Conservation (phyloP, 2,329 filamentous ascomycete species). For the Claviceps cyperi region DNA sequence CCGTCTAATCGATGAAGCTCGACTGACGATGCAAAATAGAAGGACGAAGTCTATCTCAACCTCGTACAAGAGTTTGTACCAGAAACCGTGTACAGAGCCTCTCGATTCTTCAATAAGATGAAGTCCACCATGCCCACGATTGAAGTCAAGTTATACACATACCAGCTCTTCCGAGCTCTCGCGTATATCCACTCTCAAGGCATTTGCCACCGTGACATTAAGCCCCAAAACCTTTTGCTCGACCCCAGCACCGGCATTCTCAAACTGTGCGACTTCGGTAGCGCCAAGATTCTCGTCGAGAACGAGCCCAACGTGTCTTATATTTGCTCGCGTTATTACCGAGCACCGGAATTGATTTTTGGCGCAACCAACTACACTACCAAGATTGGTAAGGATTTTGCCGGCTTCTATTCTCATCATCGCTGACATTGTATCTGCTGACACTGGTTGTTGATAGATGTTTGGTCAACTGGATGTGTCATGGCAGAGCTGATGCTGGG, state of each 20-base stretch:
- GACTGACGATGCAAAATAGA: slow-evolving; percentile 32
- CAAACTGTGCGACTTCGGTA: slow-evolving; percentile 97
- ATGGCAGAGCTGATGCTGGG: slow-evolving; percentile 99
- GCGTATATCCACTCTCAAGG: slow-evolving; percentile 99
- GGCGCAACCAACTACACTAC: slow-evolving; percentile 98
- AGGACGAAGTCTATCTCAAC: slow-evolving; percentile 98
- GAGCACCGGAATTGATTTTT: slow-evolving; percentile 94
- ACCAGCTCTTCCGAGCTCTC: slow-evolving; percentile 94
- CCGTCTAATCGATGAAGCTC: not conserved
- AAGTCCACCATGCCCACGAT: slow-evolving; percentile 99
- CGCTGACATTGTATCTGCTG: not conserved
- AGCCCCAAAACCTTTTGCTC: slow-evolving; percentile 91
- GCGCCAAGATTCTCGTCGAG: slow-evolving; percentile 94
- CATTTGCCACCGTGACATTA: slow-evolving; percentile 98
- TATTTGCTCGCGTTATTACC: slow-evolving; percentile 98
- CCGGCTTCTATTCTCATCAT: not conserved
- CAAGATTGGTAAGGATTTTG: slow-evolving; percentile 73
- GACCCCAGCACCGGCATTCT: slow-evolving; percentile 83
- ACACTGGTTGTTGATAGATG: slow-evolving; percentile 48
- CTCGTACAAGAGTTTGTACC: slow-evolving; percentile 96
- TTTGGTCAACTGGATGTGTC: slow-evolving; percentile 98
- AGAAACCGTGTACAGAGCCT: slow-evolving; percentile 95
- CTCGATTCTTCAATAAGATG: slow-evolving; percentile 99
- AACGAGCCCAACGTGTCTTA: slow-evolving; percentile 99
- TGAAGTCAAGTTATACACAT: slow-evolving; percentile 98